These are phyloP conservation scores for Nothophaeocryptopus gaeumannii DNA, from an alignment of 2,329 filamentous ascomycete genomes.

Conservation along the genomic window DNA sequence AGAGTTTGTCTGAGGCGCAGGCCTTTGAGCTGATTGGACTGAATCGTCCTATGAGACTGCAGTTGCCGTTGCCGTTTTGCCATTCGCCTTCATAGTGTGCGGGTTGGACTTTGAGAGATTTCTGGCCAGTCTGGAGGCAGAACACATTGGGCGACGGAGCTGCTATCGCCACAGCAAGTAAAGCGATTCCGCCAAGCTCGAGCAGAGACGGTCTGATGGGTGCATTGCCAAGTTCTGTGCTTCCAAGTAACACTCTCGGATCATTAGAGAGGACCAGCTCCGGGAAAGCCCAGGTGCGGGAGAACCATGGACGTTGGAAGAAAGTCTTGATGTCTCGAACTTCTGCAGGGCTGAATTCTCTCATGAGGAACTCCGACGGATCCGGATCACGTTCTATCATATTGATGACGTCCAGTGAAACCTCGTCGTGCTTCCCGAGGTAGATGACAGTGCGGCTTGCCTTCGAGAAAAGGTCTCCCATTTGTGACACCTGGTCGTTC, in stretches of 20 bases:
- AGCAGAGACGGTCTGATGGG: not conserved
- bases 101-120: not conserved
- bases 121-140: not conserved
- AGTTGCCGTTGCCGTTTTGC: not conserved
- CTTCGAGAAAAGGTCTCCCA: conserved; percentile 12
- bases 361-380: not conserved
- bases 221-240: not conserved
- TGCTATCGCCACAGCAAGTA: not conserved
- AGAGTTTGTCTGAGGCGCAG: no score
- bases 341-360: not conserved
- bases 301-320: conserved; percentile 4
- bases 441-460: conserved; percentile 11
- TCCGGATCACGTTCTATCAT: not conserved
- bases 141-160: not conserved
- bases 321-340: not conserved
- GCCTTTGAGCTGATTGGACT: not conserved
- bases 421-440: conserved; percentile 6
- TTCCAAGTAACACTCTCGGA: not conserved
- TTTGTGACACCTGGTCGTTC: conserved; percentile 6
- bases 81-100: not conserved
- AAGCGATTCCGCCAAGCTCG: not conserved
- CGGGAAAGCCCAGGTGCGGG: conserved; percentile 3
- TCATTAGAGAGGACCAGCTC: conserved; percentile 1
- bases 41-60: no score
- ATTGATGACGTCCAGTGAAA: not conserved